Evolutionary conservation across 768 basidiomycete genomes (phyloP), one percentile per base, ranked within the genome.

Genomic region (Lepiota subincarnata): DNA sequence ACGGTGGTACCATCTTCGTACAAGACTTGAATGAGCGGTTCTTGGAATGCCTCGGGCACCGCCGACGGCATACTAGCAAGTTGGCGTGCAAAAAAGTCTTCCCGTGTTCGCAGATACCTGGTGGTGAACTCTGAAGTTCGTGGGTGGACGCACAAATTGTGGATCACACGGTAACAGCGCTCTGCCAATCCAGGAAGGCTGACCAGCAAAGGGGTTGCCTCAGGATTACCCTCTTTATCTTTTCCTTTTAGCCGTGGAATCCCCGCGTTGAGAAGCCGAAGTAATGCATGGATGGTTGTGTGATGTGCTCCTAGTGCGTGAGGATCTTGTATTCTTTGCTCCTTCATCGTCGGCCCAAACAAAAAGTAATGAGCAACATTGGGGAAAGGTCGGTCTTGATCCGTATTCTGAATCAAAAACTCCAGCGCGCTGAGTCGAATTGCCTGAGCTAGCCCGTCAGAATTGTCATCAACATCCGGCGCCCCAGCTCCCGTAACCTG

Each of bases 21-120:
- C 34, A 80, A 65, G 8, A 89, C 78, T 45, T 84, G 80, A 22
- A 87, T 75, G 49, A 70, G 73, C 0, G 82, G 78, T 4, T 79
- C 77, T 35, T 73, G 72, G 0, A 72, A 53, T 6, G 72, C 70
- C 22, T 76, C 67, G 0, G 89, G 85, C 0, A 79, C 77, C 53
- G 77, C 74, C 22, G 84, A 80, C 1, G 93, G 89, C 24, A 95
- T 76, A 10, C 76, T 81, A 5, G 83, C 79, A n/a, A 96, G 78
- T 63, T 97, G 94, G 1, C 89, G 80, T 2, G 83, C 82, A 62
- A 94, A 93, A 72, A 94, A 98, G 62, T 94, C 86, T 66, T 96
- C 89, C 7, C 86, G 77, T 1, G 89, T 91, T 34, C 90, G 85
- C 31, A 97, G 77, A 64, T 96, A 97, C 0, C 92, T 83, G 69